Percentiles rank a stretch among this genome's conserved stretches.
phyloP scores from a whole-genome alignment of 2,329 filamentous ascomycete species.

The Alternaria sp. region DNA sequence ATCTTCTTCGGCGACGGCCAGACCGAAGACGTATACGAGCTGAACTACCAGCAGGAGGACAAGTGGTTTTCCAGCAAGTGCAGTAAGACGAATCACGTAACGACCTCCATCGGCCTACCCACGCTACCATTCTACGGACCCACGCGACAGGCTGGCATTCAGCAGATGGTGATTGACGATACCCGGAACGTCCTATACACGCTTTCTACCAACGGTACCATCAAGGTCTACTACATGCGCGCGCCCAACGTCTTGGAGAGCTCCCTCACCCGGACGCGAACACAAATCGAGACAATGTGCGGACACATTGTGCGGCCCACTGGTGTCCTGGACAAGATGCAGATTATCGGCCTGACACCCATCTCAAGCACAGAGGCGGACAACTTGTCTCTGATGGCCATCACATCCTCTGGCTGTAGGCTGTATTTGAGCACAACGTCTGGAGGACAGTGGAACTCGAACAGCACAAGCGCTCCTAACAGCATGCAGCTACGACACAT shows the following conservation, averaged over 20 bases:
- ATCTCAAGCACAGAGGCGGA: slow-evolving; percentile 80
- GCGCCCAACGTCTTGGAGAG: slow-evolving; percentile 58
- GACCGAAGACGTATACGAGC: slow-evolving; percentile 88
- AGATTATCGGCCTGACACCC: slow-evolving; percentile 83
- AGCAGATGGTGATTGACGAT: slow-evolving; percentile 86
- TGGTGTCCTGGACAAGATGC: slow-evolving; percentile 71
- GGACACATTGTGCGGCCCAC: slow-evolving; percentile 80
- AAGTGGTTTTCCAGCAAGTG: slow-evolving; percentile 93
- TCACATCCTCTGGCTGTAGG: slow-evolving; percentile 87
- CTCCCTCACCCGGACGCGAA: slow-evolving; percentile 62
- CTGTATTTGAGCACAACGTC: slow-evolving; percentile 91
- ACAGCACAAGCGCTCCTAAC: slow-evolving; percentile 73
- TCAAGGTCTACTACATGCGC: slow-evolving; percentile 89
- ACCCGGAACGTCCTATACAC: slow-evolving; percentile 88
- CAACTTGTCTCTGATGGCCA: slow-evolving; percentile 86
- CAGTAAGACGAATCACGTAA: slow-evolving; percentile 85
- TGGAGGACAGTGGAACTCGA: slow-evolving; percentile 66
- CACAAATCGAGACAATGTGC: slow-evolving; percentile 70
- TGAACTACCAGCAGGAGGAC: slow-evolving; percentile 96
- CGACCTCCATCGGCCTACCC: slow-evolving; percentile 71
- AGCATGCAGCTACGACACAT: slow-evolving; percentile 99
- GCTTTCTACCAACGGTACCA: slow-evolving; percentile 84
- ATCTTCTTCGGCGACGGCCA: slow-evolving; percentile 88
- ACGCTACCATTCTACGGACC: slow-evolving; percentile 37
- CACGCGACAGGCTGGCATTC: slow-evolving; percentile 64